Base-by-base conservation (phyloP, 2,329 filamentous ascomycete species). In the Monilinia aucupariae region DNA sequence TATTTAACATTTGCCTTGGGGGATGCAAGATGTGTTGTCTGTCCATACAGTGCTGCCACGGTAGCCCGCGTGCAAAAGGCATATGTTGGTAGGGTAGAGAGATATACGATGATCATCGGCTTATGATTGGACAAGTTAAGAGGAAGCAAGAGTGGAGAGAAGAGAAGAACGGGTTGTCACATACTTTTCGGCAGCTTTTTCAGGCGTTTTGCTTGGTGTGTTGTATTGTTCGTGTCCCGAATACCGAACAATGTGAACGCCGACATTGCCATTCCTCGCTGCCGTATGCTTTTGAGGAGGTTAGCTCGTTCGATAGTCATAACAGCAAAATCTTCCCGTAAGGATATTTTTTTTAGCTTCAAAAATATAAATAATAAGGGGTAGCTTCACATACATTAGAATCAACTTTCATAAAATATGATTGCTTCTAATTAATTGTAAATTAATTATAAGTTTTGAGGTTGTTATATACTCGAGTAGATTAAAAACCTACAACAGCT, bases 1-100 rank as follows among this genome's bases (percentile, higher is more conserved):
- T 12, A 39, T 39, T 39, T 39, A 39, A 15, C 37, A 3, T 39
- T 39, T 39, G 37, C 37, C 15, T 15, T 30, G 56, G 49, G 63
- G 43, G 53, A 68, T 68, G 68, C 67, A 66, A 65, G 65, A 66
- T 70, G 68, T 59, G 68, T 65, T 69, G 68, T 69, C 65, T 45
- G 27, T 30, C 27, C 27, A 30, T 30, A 37, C 48, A 53, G 61
- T 61, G 62, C 27, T 6, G 27, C 27, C 27, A 30, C 27, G 53
- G 55, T 58, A 37, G 22, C 43, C 43, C 51, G 51, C 30, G 43
- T 62, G 60, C 43, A 15, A 56, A 22, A 56, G 32, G 37, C 50
- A 49, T 48, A 54, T 47, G 27, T 10, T 41, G 41, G 41, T 32
- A 12, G 37, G 15, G 39, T n/a, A 30, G 37, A 30, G 25, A 30